Base-by-base conservation (phyloP, 2,329 filamentous ascomycete genomes). In the Sporothrix brunneoviolacea region DNA sequence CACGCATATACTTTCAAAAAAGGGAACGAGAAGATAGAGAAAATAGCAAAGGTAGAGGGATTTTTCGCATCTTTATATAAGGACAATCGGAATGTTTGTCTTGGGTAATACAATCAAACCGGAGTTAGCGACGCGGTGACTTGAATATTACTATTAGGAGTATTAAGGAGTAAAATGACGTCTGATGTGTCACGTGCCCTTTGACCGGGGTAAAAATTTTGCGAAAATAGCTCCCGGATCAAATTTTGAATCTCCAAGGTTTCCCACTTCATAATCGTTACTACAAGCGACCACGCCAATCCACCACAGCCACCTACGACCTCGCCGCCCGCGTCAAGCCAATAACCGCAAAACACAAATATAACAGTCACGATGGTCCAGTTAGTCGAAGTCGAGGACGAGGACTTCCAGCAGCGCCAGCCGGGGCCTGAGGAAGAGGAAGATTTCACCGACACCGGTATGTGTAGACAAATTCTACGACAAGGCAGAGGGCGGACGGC, bases 351-450 rank as follows among this genome's bases (percentile, higher is more conserved):
- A 35, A 21, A 5, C 45, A 49, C 41, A 32, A 19, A 42, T 22
- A 24, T 8, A 36, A 35, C 44, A 22, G 33, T 24, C 48, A 57
- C 33, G 10, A 96, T 97, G 91, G 91, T 97, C 70, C 89, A 91
- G 72, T 88, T 97, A 66, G 88, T 89, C 67, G 91, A 97, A 77
- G 91, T 97, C 65, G 85, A 94, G 67, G 91, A 97, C 68, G 91
- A 96, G 79, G 88, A 94, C 72, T 95, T 96, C 76, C 77, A 85
- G 72, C 75, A 80, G 68, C 73, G 77, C 59, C 83, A 86, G 63
- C 72, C 82, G 55, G 75, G 80, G 52, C 80, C 83, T 54, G 50
- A 90, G 60, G 85, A 93, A 60, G 87, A 91, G 50, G 88, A 94
- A 53, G 91, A 95, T 74, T 95, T 87, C 75, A 93, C 87, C 59